Conservation (phyloP, 768 basidiomycete species). For the Tricholoma hemisulphureum region DNA sequence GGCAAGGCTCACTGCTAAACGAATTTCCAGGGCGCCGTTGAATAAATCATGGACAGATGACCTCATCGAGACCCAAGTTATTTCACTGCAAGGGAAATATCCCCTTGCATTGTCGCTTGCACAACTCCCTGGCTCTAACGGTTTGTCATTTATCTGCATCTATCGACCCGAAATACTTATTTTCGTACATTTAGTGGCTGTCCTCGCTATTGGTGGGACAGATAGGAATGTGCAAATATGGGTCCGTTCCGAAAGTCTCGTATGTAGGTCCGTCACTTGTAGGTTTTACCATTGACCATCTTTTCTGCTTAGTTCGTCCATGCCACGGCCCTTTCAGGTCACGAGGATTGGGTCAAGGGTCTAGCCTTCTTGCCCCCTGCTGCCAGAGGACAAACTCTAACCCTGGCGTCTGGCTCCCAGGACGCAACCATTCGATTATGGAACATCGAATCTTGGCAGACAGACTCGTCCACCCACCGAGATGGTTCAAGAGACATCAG, state of each 20-base stretch:
- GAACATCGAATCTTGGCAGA: conserved; percentile 64
- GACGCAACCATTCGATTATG: conserved; percentile 93
- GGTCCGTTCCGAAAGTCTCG: conserved; percentile 59
- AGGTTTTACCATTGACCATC: background rate
- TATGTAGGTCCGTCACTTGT: conserved; percentile 30
- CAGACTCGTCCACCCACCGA: conserved; percentile 19
- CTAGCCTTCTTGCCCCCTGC: conserved; percentile 59
- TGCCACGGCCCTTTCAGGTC: conserved; percentile 67
- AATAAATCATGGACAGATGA: conserved; percentile 26
- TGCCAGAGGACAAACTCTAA: conserved; percentile 43
- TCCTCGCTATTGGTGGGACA: conserved; percentile 85
- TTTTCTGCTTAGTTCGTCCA: conserved; percentile 50
- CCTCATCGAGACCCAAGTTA: conserved; percentile 50
- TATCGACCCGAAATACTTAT: background rate
- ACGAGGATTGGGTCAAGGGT: conserved; percentile 93
- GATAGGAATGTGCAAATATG: conserved; percentile 78
- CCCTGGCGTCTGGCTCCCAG: conserved; percentile 92
- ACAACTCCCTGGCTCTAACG: conserved; percentile 63
- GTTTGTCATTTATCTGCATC: conserved; percentile 38
- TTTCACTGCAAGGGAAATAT: conserved; percentile 67
- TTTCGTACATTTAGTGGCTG: conserved; percentile 39
- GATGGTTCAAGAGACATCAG: conserved; percentile 29
- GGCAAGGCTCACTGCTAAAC: conserved; percentile 25
- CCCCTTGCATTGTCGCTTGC: conserved; percentile 69
- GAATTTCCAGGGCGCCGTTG: conserved; percentile 9